Conservation (phyloP, 2,329 filamentous ascomycete species). For the Madurella fahalii region DNA sequence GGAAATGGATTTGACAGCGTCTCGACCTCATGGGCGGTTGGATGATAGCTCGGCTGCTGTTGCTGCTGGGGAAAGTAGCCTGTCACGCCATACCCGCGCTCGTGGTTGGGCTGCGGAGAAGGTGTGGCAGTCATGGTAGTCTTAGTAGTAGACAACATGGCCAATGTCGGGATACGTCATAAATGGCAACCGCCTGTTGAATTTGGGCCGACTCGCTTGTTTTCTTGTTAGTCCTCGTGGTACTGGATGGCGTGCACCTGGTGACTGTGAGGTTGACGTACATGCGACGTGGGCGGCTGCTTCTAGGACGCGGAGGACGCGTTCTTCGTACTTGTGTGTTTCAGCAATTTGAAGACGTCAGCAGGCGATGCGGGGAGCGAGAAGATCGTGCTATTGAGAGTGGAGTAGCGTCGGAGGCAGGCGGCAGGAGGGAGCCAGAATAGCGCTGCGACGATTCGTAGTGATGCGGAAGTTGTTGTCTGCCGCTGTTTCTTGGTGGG, state of each 20-base stretch:
- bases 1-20: constrained; percentile 36
- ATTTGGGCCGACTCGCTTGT: constrained; percentile 8
- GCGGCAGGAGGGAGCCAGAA: too few species aligned
- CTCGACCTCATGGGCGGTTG: constrained; percentile 30
- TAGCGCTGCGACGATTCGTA: too few species aligned
- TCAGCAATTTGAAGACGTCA: too few species aligned
- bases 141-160: constrained; percentile 25
- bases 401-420: too few species aligned
- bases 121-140: constrained; percentile 16
- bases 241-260: not conserved
- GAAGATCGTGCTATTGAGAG: too few species aligned
- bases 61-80: constrained; percentile 30
- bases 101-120: constrained; percentile 17
- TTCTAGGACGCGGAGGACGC: too few species aligned
- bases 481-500: not conserved
- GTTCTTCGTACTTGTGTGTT: too few species aligned
- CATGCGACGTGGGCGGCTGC: too few species aligned
- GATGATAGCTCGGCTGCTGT: constrained; percentile 15
- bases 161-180: constrained; percentile 10
- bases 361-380: too few species aligned
- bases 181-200: constrained; percentile 1
- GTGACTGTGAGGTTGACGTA: too few species aligned
- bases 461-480: too few species aligned
- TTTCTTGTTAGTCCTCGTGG: constrained; percentile 6
- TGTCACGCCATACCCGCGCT: constrained; percentile 15